Conservation (phyloP, 2,329 filamentous ascomycete species). For the Zymoseptoria passerinii region DNA sequence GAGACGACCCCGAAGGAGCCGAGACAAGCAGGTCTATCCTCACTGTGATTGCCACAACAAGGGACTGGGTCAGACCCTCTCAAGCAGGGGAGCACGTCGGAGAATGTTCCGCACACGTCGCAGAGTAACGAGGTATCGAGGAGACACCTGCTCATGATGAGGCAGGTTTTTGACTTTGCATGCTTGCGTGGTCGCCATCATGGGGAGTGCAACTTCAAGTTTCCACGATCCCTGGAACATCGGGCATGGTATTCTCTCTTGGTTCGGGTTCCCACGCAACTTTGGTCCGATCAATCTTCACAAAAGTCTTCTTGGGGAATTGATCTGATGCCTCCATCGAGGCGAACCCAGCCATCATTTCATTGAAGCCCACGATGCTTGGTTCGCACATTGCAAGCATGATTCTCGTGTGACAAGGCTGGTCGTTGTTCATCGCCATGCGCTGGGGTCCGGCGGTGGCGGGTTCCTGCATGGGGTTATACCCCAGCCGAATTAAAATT, state of each 20-base stretch:
- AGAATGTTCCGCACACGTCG: neutral
- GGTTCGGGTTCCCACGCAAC: neutral
- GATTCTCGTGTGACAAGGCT: neutral
- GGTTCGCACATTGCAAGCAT: neutral
- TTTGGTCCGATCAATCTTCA: neutral
- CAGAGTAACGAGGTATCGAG: neutral
- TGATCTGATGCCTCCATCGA: neutral
- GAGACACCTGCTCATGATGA: neutral
- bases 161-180: neutral
- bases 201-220: neutral
- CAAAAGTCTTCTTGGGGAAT: neutral
- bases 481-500: neutral
- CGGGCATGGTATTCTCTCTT: neutral
- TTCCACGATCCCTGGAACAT: neutral
- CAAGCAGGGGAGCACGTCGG: neutral
- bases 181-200: neutral
- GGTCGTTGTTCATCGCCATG: neutral
- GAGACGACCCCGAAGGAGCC: neutral
- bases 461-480: neutral
- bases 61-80: neutral
- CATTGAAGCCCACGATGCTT: neutral
- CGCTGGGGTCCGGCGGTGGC: neutral
- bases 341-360: neutral
- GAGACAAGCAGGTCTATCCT: neutral
- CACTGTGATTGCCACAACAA: neutral